Evolutionary conservation across 805 yeast species (phyloP).

Genomic region (Nakazawaea ernobii): DNA sequence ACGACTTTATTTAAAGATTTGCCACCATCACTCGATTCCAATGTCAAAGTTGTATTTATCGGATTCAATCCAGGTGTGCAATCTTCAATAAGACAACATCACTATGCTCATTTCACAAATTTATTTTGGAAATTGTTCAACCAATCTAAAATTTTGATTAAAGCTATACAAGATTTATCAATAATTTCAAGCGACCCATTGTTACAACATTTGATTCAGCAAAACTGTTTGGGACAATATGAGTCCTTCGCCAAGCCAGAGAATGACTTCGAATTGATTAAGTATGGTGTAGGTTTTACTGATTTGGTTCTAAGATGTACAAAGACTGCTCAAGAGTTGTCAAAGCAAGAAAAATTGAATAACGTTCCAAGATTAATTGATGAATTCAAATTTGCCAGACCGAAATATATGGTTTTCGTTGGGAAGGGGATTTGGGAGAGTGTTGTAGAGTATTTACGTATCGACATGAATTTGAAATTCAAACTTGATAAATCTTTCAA

Average conservation of each 20-base stretch:
- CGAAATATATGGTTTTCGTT: constrained; percentile 47
- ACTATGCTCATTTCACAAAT: constrained; percentile 68
- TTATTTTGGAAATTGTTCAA: constrained; percentile 62
- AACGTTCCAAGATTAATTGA: constrained; percentile 48
- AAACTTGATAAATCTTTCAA: constrained; percentile 28
- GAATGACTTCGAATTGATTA: constrained; percentile 24
- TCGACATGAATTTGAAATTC: constrained; percentile 19
- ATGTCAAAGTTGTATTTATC: constrained; percentile 44
- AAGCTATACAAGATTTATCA: background rate
- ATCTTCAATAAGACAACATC: constrained; percentile 57
- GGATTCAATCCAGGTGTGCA: constrained; percentile 71
- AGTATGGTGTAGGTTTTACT: constrained; percentile 58
- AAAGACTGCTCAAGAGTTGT: constrained; percentile 47
- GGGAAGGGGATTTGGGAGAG: constrained; percentile 77
- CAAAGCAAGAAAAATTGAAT: constrained; percentile 42
- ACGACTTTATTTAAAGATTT: constrained; percentile 3
- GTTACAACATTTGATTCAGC: background rate
- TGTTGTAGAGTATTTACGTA: constrained; percentile 32
- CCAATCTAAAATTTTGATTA: constrained; percentile 39
- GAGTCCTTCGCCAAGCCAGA: constrained; percentile 9
- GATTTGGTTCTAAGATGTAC: constrained; percentile 67
- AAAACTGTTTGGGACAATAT: background rate
- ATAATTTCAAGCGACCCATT: constrained; percentile 7
- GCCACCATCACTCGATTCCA: constrained; percentile 16
- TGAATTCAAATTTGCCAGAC: constrained; percentile 33